phyloP scores from a whole-genome alignment of 1,284 basidiomycete species.

The Neolentinus lepideus region DNA sequence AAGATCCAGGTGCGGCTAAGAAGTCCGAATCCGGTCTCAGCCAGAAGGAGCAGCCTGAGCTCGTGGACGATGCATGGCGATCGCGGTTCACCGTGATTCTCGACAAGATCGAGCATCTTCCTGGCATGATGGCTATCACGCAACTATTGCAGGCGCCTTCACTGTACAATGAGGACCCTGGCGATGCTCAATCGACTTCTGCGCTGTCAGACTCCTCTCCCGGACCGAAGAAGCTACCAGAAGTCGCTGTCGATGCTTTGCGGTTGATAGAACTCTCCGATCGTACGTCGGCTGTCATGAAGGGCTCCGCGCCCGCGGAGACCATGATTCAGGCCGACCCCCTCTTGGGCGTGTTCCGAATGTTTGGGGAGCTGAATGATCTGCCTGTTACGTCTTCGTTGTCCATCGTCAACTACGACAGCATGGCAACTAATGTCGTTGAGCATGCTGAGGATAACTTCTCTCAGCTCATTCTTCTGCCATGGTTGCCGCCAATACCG shows the following conservation, averaged over 20 bases:
- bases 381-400: constrained; percentile 45
- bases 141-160: constrained; percentile 39
- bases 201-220: background rate
- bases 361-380: constrained; percentile 52
- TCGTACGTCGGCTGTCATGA: constrained; percentile 64
- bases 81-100: constrained; percentile 77
- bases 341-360: constrained; percentile 53
- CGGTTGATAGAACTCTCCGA: constrained; percentile 65
- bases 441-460: constrained; percentile 38
- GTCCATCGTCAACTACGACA: constrained; percentile 50
- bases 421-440: constrained; percentile 45
- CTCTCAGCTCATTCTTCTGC: constrained; percentile 54
- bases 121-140: constrained; percentile 64
- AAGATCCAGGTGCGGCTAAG: constrained; percentile 1
- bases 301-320: constrained; percentile 44
- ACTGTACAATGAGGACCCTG: background rate
- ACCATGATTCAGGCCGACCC: constrained; percentile 51
- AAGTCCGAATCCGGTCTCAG: constrained; percentile 2
- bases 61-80: constrained; percentile 23
- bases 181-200: background rate
- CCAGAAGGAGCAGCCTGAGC: constrained; percentile 1
- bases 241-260: constrained; percentile 34
- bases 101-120: constrained; percentile 86
- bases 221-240: constrained; percentile 1
- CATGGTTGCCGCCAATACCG: constrained; percentile 46